phyloP scores from a whole-genome alignment of 140 eudicot species.

The Cichorium intybus region DNA sequence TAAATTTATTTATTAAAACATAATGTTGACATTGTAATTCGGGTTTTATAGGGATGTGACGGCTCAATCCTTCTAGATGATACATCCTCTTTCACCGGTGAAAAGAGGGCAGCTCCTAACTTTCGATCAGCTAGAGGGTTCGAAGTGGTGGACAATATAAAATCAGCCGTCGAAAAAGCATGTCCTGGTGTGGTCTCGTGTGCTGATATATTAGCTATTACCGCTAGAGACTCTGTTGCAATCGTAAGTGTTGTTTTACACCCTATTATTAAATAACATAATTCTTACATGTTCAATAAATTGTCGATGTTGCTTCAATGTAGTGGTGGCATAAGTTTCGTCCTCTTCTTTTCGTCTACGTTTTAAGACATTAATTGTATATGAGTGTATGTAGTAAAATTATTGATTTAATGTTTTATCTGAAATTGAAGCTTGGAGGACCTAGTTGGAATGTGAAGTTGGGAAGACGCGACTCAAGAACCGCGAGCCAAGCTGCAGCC shows the following conservation, averaged over 20 bases:
- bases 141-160: slow-evolving; percentile 80
- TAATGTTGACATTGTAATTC: too few species aligned
- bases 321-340: too few species aligned
- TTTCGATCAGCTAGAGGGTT: slow-evolving; percentile 72
- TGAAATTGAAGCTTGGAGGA: slow-evolving; percentile 75
- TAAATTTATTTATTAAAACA: background rate
- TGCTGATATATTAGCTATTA: slow-evolving; percentile 73
- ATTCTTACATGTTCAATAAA: too few species aligned
- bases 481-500: slow-evolving; percentile 83
- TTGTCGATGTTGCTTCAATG: too few species aligned
- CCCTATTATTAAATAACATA: background rate
- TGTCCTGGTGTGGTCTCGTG: slow-evolving; percentile 93
- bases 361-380: background rate
- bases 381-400: background rate
- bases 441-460: slow-evolving; percentile 75
- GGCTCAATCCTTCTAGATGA: slow-evolving; percentile 88
- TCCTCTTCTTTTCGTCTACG: too few species aligned
- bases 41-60: slow-evolving; percentile 75
- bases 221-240: slow-evolving; percentile 70
- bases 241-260: slow-evolving; percentile 38
- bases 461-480: slow-evolving; percentile 90
- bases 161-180: slow-evolving; percentile 65
- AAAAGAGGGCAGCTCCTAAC: slow-evolving; percentile 75
- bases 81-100: slow-evolving; percentile 71
- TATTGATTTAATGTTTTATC: background rate